Conservation (phyloP, 352 stramenopile species). For the Globisporangium acanthophoron region DNA sequence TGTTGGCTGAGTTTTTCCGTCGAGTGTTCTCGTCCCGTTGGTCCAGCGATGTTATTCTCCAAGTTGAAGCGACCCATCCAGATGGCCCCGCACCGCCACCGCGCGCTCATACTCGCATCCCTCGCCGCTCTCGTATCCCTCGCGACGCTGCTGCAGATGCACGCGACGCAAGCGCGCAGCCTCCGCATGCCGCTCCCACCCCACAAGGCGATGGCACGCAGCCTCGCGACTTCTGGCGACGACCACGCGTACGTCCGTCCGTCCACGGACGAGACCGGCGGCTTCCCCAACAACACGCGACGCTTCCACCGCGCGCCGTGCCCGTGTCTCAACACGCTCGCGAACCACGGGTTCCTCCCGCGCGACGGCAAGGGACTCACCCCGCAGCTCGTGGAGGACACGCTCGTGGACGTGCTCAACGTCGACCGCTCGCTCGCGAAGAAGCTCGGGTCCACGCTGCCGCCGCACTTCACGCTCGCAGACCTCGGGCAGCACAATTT, state of each 20-base stretch:
- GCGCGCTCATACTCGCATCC: neutral
- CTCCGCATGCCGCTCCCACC: conserved; percentile 2
- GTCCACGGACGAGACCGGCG: conserved; percentile 25
- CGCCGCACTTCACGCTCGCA: conserved; percentile 36
- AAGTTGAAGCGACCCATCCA: conserved; percentile 8
- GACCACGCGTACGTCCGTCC: conserved; percentile 43
- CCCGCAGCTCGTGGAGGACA: conserved; percentile 26
- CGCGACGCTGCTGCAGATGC: neutral
- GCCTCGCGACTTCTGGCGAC: neutral
- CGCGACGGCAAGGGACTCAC: conserved; percentile 54
- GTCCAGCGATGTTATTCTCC: neutral
- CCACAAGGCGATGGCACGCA: conserved; percentile 3
- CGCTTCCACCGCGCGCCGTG: conserved; percentile 53
- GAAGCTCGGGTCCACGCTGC: conserved; percentile 25
- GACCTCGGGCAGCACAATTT: conserved; percentile 53
- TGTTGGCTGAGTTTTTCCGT: no score
- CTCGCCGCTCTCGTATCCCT: conserved; percentile 1
- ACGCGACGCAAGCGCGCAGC: conserved; percentile 3
- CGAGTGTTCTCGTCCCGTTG: neutral
- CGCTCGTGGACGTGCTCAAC: conserved; percentile 45
- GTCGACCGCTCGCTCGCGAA: conserved; percentile 30
- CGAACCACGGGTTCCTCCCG: conserved; percentile 63
- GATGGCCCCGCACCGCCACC: neutral
- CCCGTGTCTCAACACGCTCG: conserved; percentile 59
- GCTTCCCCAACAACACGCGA: conserved; percentile 35